A percentile compares a stretch with the other conserved stretches of the same genome.
Conservation (phyloP, 768 basidiomycete species). For the Panellus pusillus region DNA sequence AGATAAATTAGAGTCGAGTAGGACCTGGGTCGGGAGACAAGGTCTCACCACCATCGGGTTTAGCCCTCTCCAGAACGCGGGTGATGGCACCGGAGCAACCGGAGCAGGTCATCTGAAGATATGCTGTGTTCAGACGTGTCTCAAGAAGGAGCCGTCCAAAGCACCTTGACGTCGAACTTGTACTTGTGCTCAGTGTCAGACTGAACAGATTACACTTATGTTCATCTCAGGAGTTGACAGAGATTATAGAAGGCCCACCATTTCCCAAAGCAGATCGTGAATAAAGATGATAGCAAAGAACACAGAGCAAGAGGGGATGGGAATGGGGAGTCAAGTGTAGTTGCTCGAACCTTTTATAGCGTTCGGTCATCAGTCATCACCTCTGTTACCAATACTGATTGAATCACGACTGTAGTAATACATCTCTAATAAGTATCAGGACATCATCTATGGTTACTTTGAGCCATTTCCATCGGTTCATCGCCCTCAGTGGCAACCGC, state of each 20-base stretch:
- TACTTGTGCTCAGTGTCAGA: slow-evolving; percentile 48
- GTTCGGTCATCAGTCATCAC: not conserved
- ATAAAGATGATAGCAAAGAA: not conserved
- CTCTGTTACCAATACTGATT: slow-evolving; percentile 2
- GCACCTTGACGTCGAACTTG: slow-evolving; percentile 83
- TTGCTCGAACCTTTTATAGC: not conserved
- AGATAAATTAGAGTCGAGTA: slow-evolving; percentile 2
- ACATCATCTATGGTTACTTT: slow-evolving; percentile 30
- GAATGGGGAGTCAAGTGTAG: not conserved
- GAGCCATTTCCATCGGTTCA: slow-evolving; percentile 68
- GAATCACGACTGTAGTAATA: slow-evolving; percentile 10
- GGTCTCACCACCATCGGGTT: slow-evolving; percentile 38
- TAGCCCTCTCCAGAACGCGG: slow-evolving; percentile 71
- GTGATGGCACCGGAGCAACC: slow-evolving; percentile 85
- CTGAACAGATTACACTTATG: not conserved
- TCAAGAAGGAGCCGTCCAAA: not conserved
- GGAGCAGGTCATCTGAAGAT: slow-evolving; percentile 73
- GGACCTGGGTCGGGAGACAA: not conserved
- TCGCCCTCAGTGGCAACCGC: slow-evolving; percentile 74
- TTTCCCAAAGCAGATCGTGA: not conserved
- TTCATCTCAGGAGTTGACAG: too few species aligned
- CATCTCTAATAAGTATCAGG: slow-evolving; percentile 5
- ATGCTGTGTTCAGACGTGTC: not conserved
- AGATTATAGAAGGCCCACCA: slow-evolving; percentile 1
- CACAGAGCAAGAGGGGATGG: not conserved